phyloP scores from a whole-genome alignment of 164 flowering plant species.

The Saururus chinensis region DNA sequence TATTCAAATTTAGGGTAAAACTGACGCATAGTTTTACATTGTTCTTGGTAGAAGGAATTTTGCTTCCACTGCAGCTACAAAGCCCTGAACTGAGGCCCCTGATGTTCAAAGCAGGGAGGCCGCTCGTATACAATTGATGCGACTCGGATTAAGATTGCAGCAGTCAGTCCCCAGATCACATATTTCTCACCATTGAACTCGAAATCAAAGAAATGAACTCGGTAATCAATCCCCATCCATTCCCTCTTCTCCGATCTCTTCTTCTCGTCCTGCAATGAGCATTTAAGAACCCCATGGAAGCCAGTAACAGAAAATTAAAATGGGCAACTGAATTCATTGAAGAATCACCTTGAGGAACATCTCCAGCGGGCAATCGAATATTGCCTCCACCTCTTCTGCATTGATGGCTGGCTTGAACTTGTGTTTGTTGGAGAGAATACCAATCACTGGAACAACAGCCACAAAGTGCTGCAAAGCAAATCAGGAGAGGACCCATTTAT shows the following conservation, averaged over 20 bases:
- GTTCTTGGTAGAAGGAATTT: too few relatives aligned
- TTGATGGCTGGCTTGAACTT: constrained; percentile 58
- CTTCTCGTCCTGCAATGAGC: constrained; percentile 59
- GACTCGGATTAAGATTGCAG: constrained; percentile 75
- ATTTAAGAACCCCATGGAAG: neutral
- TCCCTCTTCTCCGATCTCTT: constrained; percentile 57
- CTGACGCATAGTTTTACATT: too few relatives aligned
- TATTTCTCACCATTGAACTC: constrained; percentile 35
- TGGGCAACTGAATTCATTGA: neutral
- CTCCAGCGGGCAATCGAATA: constrained; percentile 88
- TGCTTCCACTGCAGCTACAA: too few relatives aligned
- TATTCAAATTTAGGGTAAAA: too few relatives aligned
- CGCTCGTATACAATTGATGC: constrained; percentile 74
- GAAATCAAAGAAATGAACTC: constrained; percentile 70
- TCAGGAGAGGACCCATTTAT: neutral
- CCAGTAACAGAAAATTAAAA: neutral
- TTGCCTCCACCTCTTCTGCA: constrained; percentile 65
- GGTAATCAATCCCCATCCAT: constrained; percentile 61
- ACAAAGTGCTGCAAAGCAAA: neutral
- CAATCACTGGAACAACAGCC: constrained; percentile 75
- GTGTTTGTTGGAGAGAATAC: constrained; percentile 48
- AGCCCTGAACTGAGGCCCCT: constrained; percentile 36
- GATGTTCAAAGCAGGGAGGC: constrained; percentile 58
- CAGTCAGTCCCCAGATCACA: constrained; percentile 85
- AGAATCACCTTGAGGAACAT: constrained; percentile 80